These are phyloP conservation scores for Aureobasidium vineae DNA, from an alignment of 2,329 filamentous ascomycete genomes.

Conservation along the genomic window DNA sequence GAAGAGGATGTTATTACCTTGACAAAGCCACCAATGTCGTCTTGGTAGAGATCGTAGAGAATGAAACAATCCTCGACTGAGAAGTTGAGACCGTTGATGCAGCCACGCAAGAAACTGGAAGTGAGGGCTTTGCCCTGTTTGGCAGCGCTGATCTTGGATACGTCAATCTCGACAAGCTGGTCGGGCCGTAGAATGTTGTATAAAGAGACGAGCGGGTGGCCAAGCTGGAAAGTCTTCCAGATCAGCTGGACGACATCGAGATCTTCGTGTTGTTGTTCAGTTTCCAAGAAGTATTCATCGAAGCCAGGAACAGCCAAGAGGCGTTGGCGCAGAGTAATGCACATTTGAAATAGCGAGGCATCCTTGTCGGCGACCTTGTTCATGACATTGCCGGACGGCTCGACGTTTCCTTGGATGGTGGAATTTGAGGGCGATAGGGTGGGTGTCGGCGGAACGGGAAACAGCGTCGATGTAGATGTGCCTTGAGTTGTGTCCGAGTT, in stretches of 20 bases:
- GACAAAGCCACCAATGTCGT: slow-evolving; percentile 95
- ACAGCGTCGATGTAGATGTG: slow-evolving; percentile 48
- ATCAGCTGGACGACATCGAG: slow-evolving; percentile 84
- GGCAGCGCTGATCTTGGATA: slow-evolving; percentile 57
- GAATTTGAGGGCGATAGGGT: slow-evolving; percentile 32
- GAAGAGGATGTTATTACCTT: slow-evolving; percentile 59
- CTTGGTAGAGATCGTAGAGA: slow-evolving; percentile 84
- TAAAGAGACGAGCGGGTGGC: slow-evolving; percentile 79
- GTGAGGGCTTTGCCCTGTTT: slow-evolving; percentile 84
- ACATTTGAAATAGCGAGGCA: slow-evolving; percentile 92
- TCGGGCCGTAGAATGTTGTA: slow-evolving; percentile 81
- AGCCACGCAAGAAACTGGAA: slow-evolving; percentile 90
- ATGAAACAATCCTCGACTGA: slow-evolving; percentile 83
- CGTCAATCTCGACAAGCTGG: slow-evolving; percentile 66
- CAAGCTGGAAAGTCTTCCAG: slow-evolving; percentile 82
- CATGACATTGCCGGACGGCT: slow-evolving; percentile 90
- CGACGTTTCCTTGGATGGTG: slow-evolving; percentile 59
- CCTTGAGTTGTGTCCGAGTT: slow-evolving; percentile 50
- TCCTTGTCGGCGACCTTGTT: slow-evolving; percentile 94
- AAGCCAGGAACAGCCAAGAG: slow-evolving; percentile 82
- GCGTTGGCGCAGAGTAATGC: slow-evolving; percentile 77
- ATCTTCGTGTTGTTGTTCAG: slow-evolving; percentile 60
- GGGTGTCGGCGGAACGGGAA: slow-evolving; percentile 37
- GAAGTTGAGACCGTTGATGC: slow-evolving; percentile 76
- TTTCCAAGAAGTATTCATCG: slow-evolving; percentile 44